Percentiles rank a stretch among this genome's conserved stretches.
Evolutionary conservation across 2,329 filamentous ascomycete genomes (phyloP).

Genomic region (Arthrobotrys conoides): DNA sequence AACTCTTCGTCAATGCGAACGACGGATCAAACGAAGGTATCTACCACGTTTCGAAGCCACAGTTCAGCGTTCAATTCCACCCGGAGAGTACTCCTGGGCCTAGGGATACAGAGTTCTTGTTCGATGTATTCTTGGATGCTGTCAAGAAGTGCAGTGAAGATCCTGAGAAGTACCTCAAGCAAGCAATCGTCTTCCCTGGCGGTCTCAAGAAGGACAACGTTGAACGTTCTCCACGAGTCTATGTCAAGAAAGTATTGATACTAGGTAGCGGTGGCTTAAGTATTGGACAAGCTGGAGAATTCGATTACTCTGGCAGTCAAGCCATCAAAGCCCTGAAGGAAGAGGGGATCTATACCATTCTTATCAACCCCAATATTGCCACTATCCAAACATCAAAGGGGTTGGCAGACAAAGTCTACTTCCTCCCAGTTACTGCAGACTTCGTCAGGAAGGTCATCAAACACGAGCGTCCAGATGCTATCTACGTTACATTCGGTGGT

Average conservation of each 20-base stretch:
- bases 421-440: conserved; percentile 94
- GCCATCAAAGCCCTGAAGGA: conserved; percentile 98
- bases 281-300: conserved; percentile 98
- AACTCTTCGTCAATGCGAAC: conserved; percentile 98
- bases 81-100: conserved; percentile 97
- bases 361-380: conserved; percentile 99
- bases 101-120: conserved; percentile 94
- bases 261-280: conserved; percentile 94
- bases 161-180: conserved; percentile 74
- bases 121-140: conserved; percentile 94
- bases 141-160: conserved; percentile 78
- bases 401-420: conserved; percentile 98
- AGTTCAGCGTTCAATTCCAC: conserved; percentile 99
- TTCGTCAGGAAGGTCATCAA: conserved; percentile 98
- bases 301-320: conserved; percentile 98
- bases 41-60: conserved; percentile 84
- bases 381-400: conserved; percentile 99
- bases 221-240: conserved; percentile 80
- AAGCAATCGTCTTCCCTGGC: conserved; percentile 88
- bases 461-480: conserved; percentile 93
- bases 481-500: conserved; percentile 97
- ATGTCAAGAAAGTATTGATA: conserved; percentile 93
- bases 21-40: conserved; percentile 99
- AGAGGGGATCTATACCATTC: conserved; percentile 96
- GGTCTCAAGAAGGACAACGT: conserved; percentile 85